A percentile compares a stretch with the other conserved stretches of the same genome.
These are phyloP conservation scores for Phytophthora cryptogea DNA, from an alignment of 352 stramenopile species.

Conservation along the genomic window DNA sequence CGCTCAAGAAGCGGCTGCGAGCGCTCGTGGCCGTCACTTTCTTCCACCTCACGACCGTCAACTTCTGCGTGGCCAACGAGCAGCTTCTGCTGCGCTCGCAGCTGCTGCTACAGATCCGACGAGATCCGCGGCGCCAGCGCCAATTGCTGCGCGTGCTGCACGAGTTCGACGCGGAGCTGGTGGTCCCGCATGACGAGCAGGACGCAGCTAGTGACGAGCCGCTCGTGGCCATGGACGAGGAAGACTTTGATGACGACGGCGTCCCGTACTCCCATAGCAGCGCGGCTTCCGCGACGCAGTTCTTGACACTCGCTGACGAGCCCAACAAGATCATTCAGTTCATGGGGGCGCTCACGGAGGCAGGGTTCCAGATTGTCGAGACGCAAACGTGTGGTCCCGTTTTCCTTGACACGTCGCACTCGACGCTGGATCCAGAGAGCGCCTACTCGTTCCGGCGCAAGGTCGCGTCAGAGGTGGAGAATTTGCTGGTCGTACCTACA, in stretches of 20 bases:
- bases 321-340: constrained; percentile 50
- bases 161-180: constrained; percentile 36
- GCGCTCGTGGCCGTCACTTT: constrained; percentile 77
- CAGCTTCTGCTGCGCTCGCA: constrained; percentile 70
- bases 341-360: constrained; percentile 36
- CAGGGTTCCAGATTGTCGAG: constrained; percentile 51
- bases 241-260: constrained; percentile 41
- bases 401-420: constrained; percentile 69
- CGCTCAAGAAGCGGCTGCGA: constrained; percentile 60
- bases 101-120: constrained; percentile 49
- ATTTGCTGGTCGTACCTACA: constrained; percentile 35
- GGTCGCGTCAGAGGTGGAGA: constrained; percentile 58
- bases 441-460: constrained; percentile 55
- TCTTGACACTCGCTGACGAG: constrained; percentile 63
- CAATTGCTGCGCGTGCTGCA: constrained; percentile 43
- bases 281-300: constrained; percentile 29
- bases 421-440: constrained; percentile 63
- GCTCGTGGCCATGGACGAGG: constrained; percentile 34
- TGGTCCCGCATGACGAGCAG: constrained; percentile 33
- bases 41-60: constrained; percentile 76
- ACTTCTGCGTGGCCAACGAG: constrained; percentile 65
- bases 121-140: constrained; percentile 22
- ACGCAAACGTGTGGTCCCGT: constrained; percentile 61
- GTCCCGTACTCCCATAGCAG: constrained; percentile 21
- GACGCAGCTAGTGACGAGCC: constrained; percentile 31